These are phyloP conservation scores for Schizochytrium sp. DNA, from an alignment of 108 stramenopile genomes.

Conservation along the genomic window DNA sequence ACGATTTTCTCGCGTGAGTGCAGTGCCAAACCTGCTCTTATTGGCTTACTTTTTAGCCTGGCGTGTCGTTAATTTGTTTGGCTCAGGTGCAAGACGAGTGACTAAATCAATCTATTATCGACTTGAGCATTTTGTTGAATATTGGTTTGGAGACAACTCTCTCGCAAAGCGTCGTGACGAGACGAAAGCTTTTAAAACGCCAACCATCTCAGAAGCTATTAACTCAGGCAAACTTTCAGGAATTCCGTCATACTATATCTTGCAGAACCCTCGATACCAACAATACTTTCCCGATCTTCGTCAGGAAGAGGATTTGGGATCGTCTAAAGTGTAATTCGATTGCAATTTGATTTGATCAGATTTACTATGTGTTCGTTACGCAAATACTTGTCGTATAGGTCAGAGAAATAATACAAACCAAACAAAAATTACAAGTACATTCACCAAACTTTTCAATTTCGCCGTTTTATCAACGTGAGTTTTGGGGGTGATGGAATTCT, in stretches of 20 bases:
- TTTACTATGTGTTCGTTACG: no score
- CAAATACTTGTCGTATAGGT: no score
- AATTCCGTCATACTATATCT: conserved; percentile 37
- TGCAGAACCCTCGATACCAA: conserved; percentile 30
- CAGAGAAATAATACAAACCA: no score
- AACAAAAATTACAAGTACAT: no score
- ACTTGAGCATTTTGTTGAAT: not conserved
- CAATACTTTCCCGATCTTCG: not conserved
- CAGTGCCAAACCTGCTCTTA: conserved; percentile 28
- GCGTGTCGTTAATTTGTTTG: not conserved
- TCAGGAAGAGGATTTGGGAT: not conserved
- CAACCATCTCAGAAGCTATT: not conserved
- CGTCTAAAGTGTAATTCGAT: no score
- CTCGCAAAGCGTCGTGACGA: not conserved
- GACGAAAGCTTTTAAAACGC: not conserved
- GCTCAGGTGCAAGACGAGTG: not conserved
- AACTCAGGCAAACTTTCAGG: not conserved
- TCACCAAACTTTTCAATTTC: no score
- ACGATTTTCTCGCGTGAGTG: not conserved
- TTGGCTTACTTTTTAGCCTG: not conserved
- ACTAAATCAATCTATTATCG: not conserved
- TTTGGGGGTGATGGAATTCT: no score
- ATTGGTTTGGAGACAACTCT: conserved; percentile 10
- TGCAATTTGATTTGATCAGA: not conserved
- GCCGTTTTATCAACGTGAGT: no score